A percentile compares a stretch with the other conserved stretches of the same genome.
These are phyloP conservation scores for Ormosia emarginata DNA, from an alignment of 306 rosid genomes.

Conservation along the genomic window DNA sequence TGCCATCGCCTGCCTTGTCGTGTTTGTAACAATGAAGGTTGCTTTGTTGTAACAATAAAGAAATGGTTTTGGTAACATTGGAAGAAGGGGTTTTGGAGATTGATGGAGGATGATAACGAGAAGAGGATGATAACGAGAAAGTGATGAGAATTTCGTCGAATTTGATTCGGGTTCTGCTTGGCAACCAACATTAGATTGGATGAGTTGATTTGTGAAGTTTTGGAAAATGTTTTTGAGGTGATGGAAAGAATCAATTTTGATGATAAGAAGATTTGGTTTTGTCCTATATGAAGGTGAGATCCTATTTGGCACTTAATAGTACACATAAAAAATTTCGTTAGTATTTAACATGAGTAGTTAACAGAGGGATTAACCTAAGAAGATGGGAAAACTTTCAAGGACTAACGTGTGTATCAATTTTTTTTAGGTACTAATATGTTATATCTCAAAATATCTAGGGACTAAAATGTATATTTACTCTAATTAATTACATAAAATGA, in stretches of 20 bases:
- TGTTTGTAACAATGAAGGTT: constrained; percentile 36
- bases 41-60: constrained; percentile 46
- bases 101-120: constrained; percentile 60
- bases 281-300: constrained; percentile 52
- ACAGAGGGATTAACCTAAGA: too few species aligned
- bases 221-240: neutral
- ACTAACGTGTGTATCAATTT: too few species aligned
- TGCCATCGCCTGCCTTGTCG: constrained; percentile 44
- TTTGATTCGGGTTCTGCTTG: constrained; percentile 53
- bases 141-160: constrained; percentile 57
- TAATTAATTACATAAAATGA: too few species aligned
- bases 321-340: too few species aligned
- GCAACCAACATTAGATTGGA: constrained; percentile 18
- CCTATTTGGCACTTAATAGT: too few species aligned
- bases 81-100: constrained; percentile 58
- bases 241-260: constrained; percentile 28
- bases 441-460: too few species aligned
- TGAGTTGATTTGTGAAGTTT: constrained; percentile 12
- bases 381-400: too few species aligned
- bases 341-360: too few species aligned
- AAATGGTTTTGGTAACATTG: constrained; percentile 34
- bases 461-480: too few species aligned
- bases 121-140: constrained; percentile 69
- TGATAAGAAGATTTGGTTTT: constrained; percentile 22
- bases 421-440: too few species aligned